Conservation (phyloP, 441 rosid species). For the Populus hybrid region DNA sequence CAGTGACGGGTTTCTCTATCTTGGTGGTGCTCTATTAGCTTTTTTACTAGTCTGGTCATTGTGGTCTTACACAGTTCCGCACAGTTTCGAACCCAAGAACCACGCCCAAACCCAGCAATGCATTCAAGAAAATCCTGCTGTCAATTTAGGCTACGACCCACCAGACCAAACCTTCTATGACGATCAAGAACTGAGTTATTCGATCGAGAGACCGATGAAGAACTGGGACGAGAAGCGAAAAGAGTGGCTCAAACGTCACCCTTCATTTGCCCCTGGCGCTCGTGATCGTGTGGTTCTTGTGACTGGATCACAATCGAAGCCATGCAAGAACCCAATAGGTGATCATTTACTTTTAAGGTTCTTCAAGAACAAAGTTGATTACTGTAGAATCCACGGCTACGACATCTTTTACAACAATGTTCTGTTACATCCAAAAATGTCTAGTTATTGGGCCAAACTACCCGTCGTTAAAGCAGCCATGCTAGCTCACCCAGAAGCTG, state of each 20-base stretch:
- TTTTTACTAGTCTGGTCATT: conserved; percentile 54
- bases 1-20: conserved; percentile 43
- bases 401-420: conserved; percentile 74
- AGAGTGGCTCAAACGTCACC: conserved; percentile 69
- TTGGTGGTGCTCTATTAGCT: conserved; percentile 48
- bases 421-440: conserved; percentile 70
- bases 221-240: conserved; percentile 79
- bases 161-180: conserved; percentile 59
- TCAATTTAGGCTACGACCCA: conserved; percentile 45
- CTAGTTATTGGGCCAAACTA: conserved; percentile 72
- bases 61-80: conserved; percentile 32
- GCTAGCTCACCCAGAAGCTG: conserved; percentile 96
- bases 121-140: conserved; percentile 20
- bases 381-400: conserved; percentile 71
- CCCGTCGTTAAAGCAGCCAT: conserved; percentile 75
- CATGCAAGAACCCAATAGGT: conserved; percentile 83
- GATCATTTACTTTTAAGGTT: conserved; percentile 68
- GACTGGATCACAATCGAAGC: conserved; percentile 73
- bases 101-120: background rate
- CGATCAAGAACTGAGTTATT: conserved; percentile 49
- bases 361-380: conserved; percentile 90
- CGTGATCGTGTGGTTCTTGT: conserved; percentile 61
- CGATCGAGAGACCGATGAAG: conserved; percentile 51
- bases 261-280: conserved; percentile 47
- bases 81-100: conserved; percentile 5